Evolutionary conservation across 2,329 filamentous ascomycete genomes (phyloP), one percentile per base, ranked within the genome.

Genomic region (Pyrenochaeta sp.): DNA sequence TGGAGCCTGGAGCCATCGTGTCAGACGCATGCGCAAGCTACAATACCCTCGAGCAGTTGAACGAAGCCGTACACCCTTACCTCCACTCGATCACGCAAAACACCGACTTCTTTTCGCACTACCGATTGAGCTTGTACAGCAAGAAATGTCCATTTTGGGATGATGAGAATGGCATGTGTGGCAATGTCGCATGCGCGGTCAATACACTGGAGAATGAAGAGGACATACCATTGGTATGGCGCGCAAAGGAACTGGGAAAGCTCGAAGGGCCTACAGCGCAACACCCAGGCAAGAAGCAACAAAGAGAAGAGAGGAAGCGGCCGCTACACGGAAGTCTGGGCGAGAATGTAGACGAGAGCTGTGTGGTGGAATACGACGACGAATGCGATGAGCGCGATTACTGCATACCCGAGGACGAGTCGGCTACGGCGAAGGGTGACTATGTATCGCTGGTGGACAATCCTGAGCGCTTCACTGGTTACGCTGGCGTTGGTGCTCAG

Each of bases 71-170:
- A 58, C 88, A 89, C 66, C 90, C 92, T 15, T 85, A 87, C 46
- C 80, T 99, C 64, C 85, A 91, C 67, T 89, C 91, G 49, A 86
- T 99, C 40, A 96, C 92, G 0, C 86, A 86, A 66, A 87, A 90
- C 47, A 96, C 94, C 75, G 95, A 99, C 77, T 99, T 97, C 84
- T 99, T 99, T 79, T 94, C 94, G 47, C 92, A 98, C 78, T 99
- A 98, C 80, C 89, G 95, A 52, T 81, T 99, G 40, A 98, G 97
- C 75, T 84, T 99, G 17, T 99, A 92, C 78, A 90, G 96, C 77
- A 97, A 95, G 77, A 87, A 86, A 78, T 99, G 95, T 71, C 95
- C 95, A 0, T 99, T 98, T 75, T 99, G 95, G 94, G 86, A 88
- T 71, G 95, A 99, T 75, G 89, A 92, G 57, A 90, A 90, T 76